These are phyloP conservation scores for Scenedesmus sp. DNA, from an alignment of 163 green algal genomes.

Conservation along the genomic window DNA sequence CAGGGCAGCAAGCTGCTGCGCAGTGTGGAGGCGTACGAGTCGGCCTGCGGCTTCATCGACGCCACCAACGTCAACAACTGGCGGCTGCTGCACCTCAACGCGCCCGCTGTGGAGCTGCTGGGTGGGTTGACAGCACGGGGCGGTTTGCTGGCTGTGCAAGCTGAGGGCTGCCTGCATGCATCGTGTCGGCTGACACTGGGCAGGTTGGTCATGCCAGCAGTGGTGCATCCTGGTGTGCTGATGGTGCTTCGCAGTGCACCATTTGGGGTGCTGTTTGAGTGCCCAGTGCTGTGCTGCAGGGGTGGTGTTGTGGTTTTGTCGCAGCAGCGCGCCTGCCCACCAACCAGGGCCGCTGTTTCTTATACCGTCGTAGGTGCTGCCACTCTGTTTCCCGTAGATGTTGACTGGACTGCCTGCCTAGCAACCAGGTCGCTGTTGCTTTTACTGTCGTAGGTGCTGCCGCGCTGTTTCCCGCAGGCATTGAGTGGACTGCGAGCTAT, in stretches of 20 bases:
- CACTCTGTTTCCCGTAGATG: conserved; percentile 3
- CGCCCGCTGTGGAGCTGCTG: conserved; percentile 39
- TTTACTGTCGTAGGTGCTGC: background rate
- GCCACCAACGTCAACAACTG: background rate
- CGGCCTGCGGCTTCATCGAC: conserved; percentile 33
- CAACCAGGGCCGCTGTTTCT: background rate
- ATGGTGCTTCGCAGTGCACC: too few species aligned
- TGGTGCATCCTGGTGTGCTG: too few species aligned
- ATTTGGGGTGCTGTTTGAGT: too few species aligned
- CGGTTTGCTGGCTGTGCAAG: background rate
- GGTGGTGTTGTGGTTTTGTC: background rate
- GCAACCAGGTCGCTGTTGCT: background rate
- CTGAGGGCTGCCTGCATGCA: too few species aligned
- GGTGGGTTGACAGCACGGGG: conserved; percentile 21
- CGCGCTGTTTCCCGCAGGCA: conserved; percentile 24
- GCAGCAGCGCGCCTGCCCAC: background rate
- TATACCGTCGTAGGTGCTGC: background rate
- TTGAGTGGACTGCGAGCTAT: conserved; percentile 46
- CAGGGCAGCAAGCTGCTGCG: conserved; percentile 43
- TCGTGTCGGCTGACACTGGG: background rate
- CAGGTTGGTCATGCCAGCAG: too few species aligned
- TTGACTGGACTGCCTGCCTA: conserved; percentile 31
- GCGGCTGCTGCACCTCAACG: conserved; percentile 55
- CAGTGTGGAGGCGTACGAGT: conserved; percentile 27
- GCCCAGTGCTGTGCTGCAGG: too few species aligned